Conservation (phyloP, 1,139 yeast genomes). For the Suhomyces atakaporum region DNA sequence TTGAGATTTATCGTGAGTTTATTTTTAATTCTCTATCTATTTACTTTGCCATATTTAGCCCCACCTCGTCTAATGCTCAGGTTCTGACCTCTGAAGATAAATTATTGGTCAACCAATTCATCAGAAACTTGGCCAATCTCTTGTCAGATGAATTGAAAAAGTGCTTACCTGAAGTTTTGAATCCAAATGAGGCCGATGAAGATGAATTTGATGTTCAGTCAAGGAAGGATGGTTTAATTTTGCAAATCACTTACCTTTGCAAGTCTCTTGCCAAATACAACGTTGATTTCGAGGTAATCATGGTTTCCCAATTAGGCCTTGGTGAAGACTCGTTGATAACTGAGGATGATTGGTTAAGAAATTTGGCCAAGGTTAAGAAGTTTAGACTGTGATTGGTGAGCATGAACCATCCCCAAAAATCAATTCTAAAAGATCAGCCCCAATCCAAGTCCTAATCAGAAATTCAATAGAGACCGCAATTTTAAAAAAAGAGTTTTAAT, state of each 20-base stretch:
- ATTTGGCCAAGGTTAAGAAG: conserved; percentile 39
- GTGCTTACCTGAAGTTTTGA: conserved; percentile 29
- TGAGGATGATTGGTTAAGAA: conserved; percentile 40
- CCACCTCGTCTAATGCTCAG: conserved; percentile 14
- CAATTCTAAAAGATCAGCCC: no score
- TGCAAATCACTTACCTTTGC: conserved; percentile 76
- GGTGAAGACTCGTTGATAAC: conserved; percentile 21
- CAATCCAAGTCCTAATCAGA: background rate
- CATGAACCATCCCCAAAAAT: no score
- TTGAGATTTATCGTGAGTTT: conserved; percentile 83
- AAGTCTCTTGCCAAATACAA: conserved; percentile 72
- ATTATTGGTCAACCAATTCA: conserved; percentile 35
- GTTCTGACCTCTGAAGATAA: conserved; percentile 23
- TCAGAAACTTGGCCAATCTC: conserved; percentile 32
- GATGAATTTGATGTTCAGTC: conserved; percentile 42
- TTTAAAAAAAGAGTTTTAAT: background rate
- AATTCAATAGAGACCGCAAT: background rate
- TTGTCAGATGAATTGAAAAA: conserved; percentile 29
- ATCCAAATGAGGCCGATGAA: conserved; percentile 17
- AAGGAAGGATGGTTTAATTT: conserved; percentile 60
- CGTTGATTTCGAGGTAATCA: conserved; percentile 59
- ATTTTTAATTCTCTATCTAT: conserved; percentile 72
- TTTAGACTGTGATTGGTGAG: conserved; percentile 25
- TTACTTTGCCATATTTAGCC: conserved; percentile 60
- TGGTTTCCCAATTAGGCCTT: conserved; percentile 40